These are phyloP conservation scores for Ceratocystis cubensis DNA, from an alignment of 2,329 filamentous ascomycete genomes.

Conservation along the genomic window DNA sequence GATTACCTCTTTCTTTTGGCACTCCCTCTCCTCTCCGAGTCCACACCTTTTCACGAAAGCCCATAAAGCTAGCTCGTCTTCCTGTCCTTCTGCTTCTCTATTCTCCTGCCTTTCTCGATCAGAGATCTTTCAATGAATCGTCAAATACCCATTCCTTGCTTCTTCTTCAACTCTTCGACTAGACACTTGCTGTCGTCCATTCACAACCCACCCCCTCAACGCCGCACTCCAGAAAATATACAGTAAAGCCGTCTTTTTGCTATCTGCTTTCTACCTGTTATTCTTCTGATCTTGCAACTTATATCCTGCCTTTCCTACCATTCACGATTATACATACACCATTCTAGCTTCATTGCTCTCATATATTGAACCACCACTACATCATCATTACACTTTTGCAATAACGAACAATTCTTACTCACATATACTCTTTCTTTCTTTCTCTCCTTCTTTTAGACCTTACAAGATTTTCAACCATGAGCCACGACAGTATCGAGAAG, in stretches of 20 bases:
- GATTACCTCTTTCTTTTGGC: neutral
- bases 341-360: conserved; percentile 5
- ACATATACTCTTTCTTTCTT: conserved; percentile 5
- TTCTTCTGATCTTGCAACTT: neutral
- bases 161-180: conserved; percentile 10
- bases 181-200: conserved; percentile 12
- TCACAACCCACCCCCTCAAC: conserved; percentile 5
- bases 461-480: conserved; percentile 21
- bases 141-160: conserved; percentile 9
- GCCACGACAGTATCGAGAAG: conserved; percentile 20
- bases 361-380: neutral
- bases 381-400: neutral
- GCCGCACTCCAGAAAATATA: conserved; percentile 7
- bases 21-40: neutral
- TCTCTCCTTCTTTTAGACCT: conserved; percentile 16
- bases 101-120: conserved; percentile 5
- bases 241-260: neutral
- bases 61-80: conserved; percentile 7
- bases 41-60: neutral
- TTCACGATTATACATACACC: neutral
- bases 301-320: neutral
- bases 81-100: neutral
- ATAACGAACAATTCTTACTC: conserved; percentile 11
- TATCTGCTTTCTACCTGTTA: neutral
- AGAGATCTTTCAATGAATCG: conserved; percentile 12